Evolutionary conservation across 1,284 basidiomycete genomes (phyloP).

Genomic region (Heterobasidion annosum): DNA sequence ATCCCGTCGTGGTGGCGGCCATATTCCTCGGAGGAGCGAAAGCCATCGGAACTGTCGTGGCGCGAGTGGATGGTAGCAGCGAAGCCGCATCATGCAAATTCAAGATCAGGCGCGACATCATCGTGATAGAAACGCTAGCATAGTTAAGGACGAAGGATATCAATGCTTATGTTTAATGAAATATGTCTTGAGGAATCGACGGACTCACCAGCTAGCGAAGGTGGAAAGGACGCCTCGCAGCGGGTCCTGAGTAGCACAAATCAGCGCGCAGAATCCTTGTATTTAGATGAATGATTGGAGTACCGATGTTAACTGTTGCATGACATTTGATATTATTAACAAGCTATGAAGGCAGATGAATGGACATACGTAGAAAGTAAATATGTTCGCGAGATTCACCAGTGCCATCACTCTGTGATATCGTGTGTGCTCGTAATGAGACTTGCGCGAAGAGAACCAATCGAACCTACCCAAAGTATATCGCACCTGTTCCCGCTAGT

Average conservation of each 20-base stretch:
- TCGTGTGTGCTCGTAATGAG: not conserved
- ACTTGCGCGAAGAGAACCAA: not conserved
- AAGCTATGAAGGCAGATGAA: not conserved
- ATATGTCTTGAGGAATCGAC: not conserved
- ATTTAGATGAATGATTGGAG: not conserved
- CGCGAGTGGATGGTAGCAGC: not conserved
- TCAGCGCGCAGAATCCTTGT: no score
- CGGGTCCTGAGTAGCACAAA: constrained; percentile 14
- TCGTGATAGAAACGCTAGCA: constrained; percentile 22
- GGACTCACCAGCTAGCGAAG: constrained; percentile 16
- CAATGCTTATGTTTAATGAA: no score
- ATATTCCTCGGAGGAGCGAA: not conserved
- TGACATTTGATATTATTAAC: not conserved
- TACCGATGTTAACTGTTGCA: not conserved
- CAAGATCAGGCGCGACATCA: constrained; percentile 29
- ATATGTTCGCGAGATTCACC: constrained; percentile 19
- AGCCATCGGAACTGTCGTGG: not conserved
- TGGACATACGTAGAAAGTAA: constrained; percentile 24
- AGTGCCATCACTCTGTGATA: constrained; percentile 22
- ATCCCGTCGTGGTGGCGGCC: not conserved
- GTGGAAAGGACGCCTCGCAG: constrained; percentile 20
- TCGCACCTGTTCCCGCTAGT: constrained; percentile 13
- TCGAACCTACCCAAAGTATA: constrained; percentile 22
- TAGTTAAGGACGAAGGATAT: not conserved
- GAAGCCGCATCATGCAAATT: constrained; percentile 18